These are phyloP conservation scores for Coniochaeta prunicola DNA, from an alignment of 2,329 filamentous ascomycete species.

Conservation along the genomic window DNA sequence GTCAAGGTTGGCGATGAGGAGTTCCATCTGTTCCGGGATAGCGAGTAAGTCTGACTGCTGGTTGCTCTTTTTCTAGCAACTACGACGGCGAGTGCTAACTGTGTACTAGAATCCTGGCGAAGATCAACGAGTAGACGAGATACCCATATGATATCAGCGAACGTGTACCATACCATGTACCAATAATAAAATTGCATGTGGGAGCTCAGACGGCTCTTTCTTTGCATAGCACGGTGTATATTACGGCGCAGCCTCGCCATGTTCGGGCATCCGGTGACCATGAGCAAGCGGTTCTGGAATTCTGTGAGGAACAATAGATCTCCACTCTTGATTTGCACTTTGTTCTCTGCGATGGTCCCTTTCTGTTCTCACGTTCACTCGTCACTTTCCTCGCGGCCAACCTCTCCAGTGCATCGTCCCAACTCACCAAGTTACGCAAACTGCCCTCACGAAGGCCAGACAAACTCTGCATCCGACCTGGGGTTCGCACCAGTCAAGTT, in stretches of 20 bases:
- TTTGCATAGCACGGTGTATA: not conserved
- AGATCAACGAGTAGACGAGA: conserved; percentile 86
- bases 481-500: not conserved
- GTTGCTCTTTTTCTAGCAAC: not conserved
- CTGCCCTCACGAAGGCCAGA: too few species aligned
- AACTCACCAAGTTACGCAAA: too few species aligned
- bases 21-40: conserved; percentile 91
- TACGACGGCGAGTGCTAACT: not conserved
- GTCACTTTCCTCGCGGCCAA: too few species aligned
- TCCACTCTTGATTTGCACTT: not conserved
- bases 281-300: not conserved
- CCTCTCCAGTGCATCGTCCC: too few species aligned
- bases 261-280: not conserved
- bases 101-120: conserved; percentile 74
- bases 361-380: not conserved
- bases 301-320: not conserved
- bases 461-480: not conserved
- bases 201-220: conserved; percentile 1
- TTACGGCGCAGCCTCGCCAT: not conserved
- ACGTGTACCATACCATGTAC: conserved; percentile 21
- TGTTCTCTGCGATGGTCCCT: not conserved
- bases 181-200: conserved; percentile 12
- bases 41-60: conserved; percentile 66
- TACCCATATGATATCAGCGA: conserved; percentile 16
- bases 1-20: conserved; percentile 98